Evolutionary conservation across 441 rosid species (phyloP).

Genomic region (Brassica balearica): DNA sequence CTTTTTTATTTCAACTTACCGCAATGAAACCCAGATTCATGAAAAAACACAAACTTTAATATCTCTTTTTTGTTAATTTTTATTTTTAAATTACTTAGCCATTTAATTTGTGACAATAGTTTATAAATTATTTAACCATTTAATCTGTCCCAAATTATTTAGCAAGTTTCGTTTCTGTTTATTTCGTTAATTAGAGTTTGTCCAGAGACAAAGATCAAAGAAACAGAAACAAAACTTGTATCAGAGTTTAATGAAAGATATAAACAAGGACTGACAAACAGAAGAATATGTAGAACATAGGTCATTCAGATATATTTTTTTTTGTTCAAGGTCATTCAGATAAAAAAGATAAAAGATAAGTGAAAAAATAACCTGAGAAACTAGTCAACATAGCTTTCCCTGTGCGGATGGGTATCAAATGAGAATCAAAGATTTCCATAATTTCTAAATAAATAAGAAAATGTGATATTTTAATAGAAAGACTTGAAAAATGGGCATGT

Average conservation of each 20-base stretch:
- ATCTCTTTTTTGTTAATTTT: no score
- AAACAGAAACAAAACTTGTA: not conserved
- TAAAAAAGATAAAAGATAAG: not conserved
- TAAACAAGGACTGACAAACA: slow-evolving; percentile 5
- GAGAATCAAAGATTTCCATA: slow-evolving; percentile 11
- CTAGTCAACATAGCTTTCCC: not conserved
- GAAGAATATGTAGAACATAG: not conserved
- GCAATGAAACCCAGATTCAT: not conserved
- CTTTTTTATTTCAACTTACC: not conserved
- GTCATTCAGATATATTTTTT: not conserved
- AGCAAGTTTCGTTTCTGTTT: no score
- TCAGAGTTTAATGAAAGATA: not conserved
- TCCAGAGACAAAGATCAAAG: slow-evolving; percentile 3
- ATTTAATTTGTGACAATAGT: no score
- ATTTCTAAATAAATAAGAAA: not conserved
- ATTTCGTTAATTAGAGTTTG: not conserved
- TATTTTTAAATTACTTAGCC: no score
- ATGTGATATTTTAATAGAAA: not conserved
- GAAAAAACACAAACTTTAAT: not conserved
- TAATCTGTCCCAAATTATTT: no score
- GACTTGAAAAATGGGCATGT: slow-evolving; percentile 14
- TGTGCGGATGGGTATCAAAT: slow-evolving; percentile 4
- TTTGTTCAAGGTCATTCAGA: no score
- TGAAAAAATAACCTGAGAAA: slow-evolving; percentile 1
- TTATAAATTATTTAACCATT: no score